Evolutionary conservation across 768 basidiomycete species (phyloP).

Genomic region (Naganishia randhawae): DNA sequence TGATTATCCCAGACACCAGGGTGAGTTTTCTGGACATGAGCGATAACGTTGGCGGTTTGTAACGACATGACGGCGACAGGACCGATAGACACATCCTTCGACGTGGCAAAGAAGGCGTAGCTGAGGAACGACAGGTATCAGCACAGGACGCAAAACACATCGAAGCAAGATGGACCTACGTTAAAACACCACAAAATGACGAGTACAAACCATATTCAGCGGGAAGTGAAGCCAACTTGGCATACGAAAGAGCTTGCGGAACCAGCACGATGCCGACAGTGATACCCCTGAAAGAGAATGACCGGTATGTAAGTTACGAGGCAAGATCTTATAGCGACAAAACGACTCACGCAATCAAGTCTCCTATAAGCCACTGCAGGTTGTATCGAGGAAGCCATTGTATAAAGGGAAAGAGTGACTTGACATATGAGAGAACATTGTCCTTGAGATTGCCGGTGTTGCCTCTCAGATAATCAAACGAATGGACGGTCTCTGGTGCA

Average conservation of each 20-base stretch:
- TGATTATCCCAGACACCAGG: constrained; percentile 60
- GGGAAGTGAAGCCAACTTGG: constrained; percentile 66
- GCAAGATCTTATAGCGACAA: background rate
- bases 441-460: constrained; percentile 24
- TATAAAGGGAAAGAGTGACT: constrained; percentile 75
- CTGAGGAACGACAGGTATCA: constrained; percentile 38
- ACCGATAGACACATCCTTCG: constrained; percentile 98
- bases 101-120: constrained; percentile 76
- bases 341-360: constrained; percentile 65
- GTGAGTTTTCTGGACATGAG: constrained; percentile 55
- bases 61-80: constrained; percentile 98
- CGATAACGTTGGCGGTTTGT: constrained; percentile 73
- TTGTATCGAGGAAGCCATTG: constrained; percentile 83
- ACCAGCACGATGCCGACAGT: constrained; percentile 95
- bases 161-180: constrained; percentile 66
- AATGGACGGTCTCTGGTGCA: constrained; percentile 32
- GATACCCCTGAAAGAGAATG: constrained; percentile 55
- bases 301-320: background rate
- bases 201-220: constrained; percentile 90
- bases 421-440: constrained; percentile 64
- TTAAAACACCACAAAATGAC: constrained; percentile 78
- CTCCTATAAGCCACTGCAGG: constrained; percentile 69
- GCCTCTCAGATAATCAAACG: constrained; percentile 29
- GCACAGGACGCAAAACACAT: constrained; percentile 6
- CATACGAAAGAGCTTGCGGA: constrained; percentile 84